Conservation (phyloP, 305 asterid genomes). For the Fraxinus xanthoxyloides region DNA sequence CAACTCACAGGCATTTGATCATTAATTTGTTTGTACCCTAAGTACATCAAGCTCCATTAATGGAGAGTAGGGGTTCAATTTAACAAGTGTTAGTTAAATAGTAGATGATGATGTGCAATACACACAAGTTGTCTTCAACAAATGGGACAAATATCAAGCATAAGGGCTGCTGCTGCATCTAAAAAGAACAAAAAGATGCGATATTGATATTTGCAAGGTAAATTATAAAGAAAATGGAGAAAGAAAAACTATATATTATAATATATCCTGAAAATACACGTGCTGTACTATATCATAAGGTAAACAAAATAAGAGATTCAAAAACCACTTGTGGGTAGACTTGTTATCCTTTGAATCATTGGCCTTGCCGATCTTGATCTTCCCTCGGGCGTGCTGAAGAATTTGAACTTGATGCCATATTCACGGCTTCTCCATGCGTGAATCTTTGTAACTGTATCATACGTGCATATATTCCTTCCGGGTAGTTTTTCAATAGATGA, state of each 20-base stretch:
- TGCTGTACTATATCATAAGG: slow-evolving; percentile 50
- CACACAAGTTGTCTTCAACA: neutral
- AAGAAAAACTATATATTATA: slow-evolving; percentile 11
- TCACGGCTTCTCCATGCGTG: slow-evolving; percentile 63
- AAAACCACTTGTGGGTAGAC: slow-evolving; percentile 29
- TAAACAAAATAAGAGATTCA: slow-evolving; percentile 41
- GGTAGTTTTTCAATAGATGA: slow-evolving; percentile 69
- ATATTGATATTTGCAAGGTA: neutral
- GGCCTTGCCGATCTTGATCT: slow-evolving; percentile 36
- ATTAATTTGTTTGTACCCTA: neutral
- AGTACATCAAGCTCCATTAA: neutral
- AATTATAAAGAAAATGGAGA: neutral
- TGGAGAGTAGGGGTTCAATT: neutral
- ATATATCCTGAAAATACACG: slow-evolving; percentile 40
- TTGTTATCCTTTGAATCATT: slow-evolving; percentile 21
- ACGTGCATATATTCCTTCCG: slow-evolving; percentile 80
- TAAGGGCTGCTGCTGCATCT: neutral
- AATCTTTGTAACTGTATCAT: slow-evolving; percentile 91
- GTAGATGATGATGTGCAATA: neutral
- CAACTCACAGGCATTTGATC: neutral
- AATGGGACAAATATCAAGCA: neutral
- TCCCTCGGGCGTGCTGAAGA: slow-evolving; percentile 30
- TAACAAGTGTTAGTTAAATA: neutral
- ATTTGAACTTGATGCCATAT: slow-evolving; percentile 51
- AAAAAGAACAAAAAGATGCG: neutral